Conservation (phyloP, 352 stramenopile genomes). For the Salisapilia sapeloensis region DNA sequence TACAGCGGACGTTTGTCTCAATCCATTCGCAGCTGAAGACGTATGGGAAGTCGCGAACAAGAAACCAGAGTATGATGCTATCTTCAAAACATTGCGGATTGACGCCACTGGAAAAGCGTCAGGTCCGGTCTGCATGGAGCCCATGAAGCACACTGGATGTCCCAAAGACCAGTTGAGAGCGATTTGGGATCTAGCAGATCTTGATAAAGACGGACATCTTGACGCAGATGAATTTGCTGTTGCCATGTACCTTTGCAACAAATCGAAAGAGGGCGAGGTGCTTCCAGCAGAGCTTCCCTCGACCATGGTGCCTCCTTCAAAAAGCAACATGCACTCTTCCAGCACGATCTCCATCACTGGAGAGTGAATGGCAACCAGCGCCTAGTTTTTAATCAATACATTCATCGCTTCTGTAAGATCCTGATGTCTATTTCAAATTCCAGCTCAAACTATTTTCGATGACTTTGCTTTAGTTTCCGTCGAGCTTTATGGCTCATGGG, state of each 20-base stretch:
- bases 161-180: constrained; percentile 51
- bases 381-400: no score
- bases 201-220: constrained; percentile 78
- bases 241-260: constrained; percentile 75
- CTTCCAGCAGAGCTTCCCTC: constrained; percentile 40
- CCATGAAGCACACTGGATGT: constrained; percentile 44
- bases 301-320: constrained; percentile 39
- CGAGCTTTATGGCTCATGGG: no score
- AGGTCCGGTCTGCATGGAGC: constrained; percentile 61
- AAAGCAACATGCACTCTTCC: constrained; percentile 8
- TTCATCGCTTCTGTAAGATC: no score
- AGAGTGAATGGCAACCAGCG: no score
- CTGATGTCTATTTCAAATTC: no score
- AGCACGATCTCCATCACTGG: no score
- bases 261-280: constrained; percentile 49
- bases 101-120: constrained; percentile 37
- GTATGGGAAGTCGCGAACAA: constrained; percentile 53
- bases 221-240: constrained; percentile 85
- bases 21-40: constrained; percentile 2
- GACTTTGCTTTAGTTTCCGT: no score
- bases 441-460: no score
- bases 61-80: constrained; percentile 67
- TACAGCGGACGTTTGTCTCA: constrained; percentile 6
- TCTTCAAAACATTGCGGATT: constrained; percentile 56
- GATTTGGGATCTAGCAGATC: constrained; percentile 84